Evolutionary conservation across 305 asterid species (phyloP).

Genomic region (Plantago coronopus): DNA sequence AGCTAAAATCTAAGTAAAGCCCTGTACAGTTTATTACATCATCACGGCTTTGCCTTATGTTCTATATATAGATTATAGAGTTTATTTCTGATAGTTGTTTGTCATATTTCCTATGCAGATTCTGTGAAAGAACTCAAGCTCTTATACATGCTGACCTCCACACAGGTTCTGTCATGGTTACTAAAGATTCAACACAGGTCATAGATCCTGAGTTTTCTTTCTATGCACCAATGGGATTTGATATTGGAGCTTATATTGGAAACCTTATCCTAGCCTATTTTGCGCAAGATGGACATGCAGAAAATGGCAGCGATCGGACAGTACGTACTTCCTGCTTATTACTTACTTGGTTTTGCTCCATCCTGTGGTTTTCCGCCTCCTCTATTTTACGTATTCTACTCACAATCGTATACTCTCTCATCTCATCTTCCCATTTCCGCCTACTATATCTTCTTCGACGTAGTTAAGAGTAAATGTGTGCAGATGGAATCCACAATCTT

Average conservation of each 20-base stretch:
- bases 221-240: conserved; percentile 92
- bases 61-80: conserved; percentile 2
- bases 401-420: too few species aligned
- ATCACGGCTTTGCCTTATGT: neutral
- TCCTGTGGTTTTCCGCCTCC: neutral
- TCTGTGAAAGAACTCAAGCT: conserved; percentile 95
- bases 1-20: conserved; percentile 74
- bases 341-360: neutral
- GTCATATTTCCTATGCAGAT: conserved; percentile 40
- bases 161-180: conserved; percentile 92
- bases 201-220: conserved; percentile 93
- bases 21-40: neutral
- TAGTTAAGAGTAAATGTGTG: too few species aligned
- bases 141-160: conserved; percentile 95
- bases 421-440: neutral
- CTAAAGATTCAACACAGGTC: conserved; percentile 72
- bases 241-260: conserved; percentile 90
- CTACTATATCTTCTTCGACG: too few species aligned
- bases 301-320: conserved; percentile 58
- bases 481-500: too few species aligned
- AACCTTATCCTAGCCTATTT: conserved; percentile 83
- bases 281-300: conserved; percentile 91
- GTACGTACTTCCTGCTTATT: conserved; percentile 27
- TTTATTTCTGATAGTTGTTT: conserved; percentile 21
- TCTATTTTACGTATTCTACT: neutral